Conservation (phyloP, 805 yeast species). For the Metschnikowia bowlesiae region DNA sequence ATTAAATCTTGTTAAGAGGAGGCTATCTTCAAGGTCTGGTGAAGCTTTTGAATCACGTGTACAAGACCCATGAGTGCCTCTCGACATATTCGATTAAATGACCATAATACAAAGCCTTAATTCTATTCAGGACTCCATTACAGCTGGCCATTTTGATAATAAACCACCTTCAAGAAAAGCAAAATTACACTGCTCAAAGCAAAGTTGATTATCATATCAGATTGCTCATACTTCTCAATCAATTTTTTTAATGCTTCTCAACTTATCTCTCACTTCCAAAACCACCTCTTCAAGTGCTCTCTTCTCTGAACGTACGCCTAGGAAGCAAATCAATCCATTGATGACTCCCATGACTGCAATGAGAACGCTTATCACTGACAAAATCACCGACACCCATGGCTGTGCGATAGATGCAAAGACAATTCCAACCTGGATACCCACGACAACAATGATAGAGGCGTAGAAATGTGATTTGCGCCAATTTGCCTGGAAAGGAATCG, state of each 20-base stretch:
- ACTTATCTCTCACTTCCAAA: slow-evolving; percentile 50
- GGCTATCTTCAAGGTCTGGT: no score
- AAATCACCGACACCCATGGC: slow-evolving; percentile 64
- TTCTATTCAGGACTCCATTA: no score
- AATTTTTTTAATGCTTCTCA: neutral
- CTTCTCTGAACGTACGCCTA: slow-evolving; percentile 77
- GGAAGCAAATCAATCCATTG: slow-evolving; percentile 71
- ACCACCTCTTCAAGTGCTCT: slow-evolving; percentile 75
- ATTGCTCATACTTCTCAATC: neutral
- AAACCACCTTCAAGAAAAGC: no score
- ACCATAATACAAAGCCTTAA: no score
- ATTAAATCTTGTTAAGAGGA: no score
- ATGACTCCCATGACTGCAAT: slow-evolving; percentile 63
- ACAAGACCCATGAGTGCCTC: no score
- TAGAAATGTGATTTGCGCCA: slow-evolving; percentile 68
- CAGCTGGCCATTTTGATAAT: no score
- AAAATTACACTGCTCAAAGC: no score
- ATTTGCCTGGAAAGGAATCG: slow-evolving; percentile 53
- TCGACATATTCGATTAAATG: no score
- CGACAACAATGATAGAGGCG: slow-evolving; percentile 40
- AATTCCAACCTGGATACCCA: slow-evolving; percentile 51
- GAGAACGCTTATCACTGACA: slow-evolving; percentile 52
- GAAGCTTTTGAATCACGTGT: no score
- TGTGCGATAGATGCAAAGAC: slow-evolving; percentile 55
- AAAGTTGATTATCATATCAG: no score